Percentiles rank a stretch among this genome's conserved stretches.
Evolutionary conservation across 768 basidiomycete genomes (phyloP).

Genomic region (Nevesoporus exiguus): DNA sequence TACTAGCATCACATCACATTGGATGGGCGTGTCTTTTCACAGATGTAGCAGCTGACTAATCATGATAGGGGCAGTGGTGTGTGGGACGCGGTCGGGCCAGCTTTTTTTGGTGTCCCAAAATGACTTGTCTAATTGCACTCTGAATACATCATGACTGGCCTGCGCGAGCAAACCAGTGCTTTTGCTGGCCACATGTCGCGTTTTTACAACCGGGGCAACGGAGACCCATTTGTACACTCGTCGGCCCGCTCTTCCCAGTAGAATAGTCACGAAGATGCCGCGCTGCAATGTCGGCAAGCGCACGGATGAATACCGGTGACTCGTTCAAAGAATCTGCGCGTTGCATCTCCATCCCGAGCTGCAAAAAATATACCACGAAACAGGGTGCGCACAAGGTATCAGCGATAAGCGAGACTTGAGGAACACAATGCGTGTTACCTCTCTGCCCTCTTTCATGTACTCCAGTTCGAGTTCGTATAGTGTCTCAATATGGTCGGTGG

Average conservation of each 20-base stretch:
- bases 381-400: slow-evolving; percentile 4
- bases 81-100: too few species aligned
- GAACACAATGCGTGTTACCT: slow-evolving; percentile 51
- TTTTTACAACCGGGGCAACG: slow-evolving; percentile 95
- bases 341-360: slow-evolving; percentile 90
- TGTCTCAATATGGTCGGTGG: slow-evolving; percentile 98
- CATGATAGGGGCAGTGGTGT: not conserved
- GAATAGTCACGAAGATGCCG: slow-evolving; percentile 69
- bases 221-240: slow-evolving; percentile 76
- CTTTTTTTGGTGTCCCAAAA: too few species aligned
- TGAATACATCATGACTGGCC: slow-evolving; percentile 44
- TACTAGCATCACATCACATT: not conserved
- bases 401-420: not conserved
- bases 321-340: slow-evolving; percentile 92
- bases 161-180: slow-evolving; percentile 84
- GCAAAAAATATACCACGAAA: not conserved
- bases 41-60: slow-evolving; percentile 26
- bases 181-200: slow-evolving; percentile 80
- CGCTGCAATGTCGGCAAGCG: slow-evolving; percentile 86
- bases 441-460: slow-evolving; percentile 84
- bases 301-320: slow-evolving; percentile 93
- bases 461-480: slow-evolving; percentile 95
- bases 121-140: slow-evolving; percentile 1
- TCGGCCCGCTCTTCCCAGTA: slow-evolving; percentile 53
- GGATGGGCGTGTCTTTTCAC: not conserved